Percentiles rank a stretch among this genome's conserved stretches.
Conservation (phyloP, 2,329 filamentous ascomycete genomes). For the Xylariomycetidae sp. region DNA sequence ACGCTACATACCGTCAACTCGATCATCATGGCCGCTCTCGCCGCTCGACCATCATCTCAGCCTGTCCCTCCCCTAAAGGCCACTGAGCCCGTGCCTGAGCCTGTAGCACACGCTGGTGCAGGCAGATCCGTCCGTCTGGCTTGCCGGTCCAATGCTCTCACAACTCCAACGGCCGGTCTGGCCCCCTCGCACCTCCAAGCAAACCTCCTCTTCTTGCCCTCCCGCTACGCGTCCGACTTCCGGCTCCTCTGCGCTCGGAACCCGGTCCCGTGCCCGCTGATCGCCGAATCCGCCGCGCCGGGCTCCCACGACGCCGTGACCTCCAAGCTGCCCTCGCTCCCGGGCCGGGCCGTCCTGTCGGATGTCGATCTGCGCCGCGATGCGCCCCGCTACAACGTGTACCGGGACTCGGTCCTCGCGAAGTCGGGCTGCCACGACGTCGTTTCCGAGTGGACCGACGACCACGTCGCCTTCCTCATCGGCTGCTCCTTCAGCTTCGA, state of each 20-base stretch:
- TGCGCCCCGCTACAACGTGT: slow-evolving; percentile 54
- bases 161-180: slow-evolving; percentile 46
- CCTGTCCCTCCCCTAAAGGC: no score
- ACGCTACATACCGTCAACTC: no score
- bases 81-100: slow-evolving; percentile 17
- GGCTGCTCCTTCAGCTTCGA: slow-evolving; percentile 64
- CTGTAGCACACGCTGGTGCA: slow-evolving; percentile 13
- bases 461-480: slow-evolving; percentile 59
- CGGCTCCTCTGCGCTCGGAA: slow-evolving; percentile 55
- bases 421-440: slow-evolving; percentile 39
- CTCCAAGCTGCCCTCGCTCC: slow-evolving; percentile 21
- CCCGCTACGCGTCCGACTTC: slow-evolving; percentile 53
- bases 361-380: slow-evolving; percentile 54
- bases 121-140: slow-evolving; percentile 34
- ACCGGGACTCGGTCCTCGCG: slow-evolving; percentile 40
- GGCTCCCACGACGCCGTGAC: slow-evolving; percentile 39
- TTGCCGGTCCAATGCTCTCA: slow-evolving; percentile 35
- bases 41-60: no score
- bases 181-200: slow-evolving; percentile 55
- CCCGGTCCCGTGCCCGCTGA: slow-evolving; percentile 57
- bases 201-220: slow-evolving; percentile 57
- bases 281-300: slow-evolving; percentile 44
- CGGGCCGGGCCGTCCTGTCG: slow-evolving; percentile 24
- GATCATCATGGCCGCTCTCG: no score
- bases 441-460: slow-evolving; percentile 45